Conservation (phyloP, 2,329 filamentous ascomycete species). For the Karstenula rhodostoma region DNA sequence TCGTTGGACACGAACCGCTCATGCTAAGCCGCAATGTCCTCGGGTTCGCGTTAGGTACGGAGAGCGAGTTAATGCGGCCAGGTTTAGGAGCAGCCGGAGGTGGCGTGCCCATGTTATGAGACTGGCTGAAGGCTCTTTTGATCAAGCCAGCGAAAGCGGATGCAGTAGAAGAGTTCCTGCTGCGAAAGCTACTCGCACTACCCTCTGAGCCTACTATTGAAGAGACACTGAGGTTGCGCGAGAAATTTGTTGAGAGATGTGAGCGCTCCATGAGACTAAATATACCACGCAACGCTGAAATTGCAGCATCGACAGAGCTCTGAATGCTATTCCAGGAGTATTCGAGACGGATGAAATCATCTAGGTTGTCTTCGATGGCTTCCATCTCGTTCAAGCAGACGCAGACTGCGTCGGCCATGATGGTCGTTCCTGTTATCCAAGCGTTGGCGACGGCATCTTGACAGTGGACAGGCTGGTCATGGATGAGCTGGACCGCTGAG, state of each 20-base stretch:
- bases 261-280: slow-evolving; percentile 54
- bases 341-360: slow-evolving; percentile 57
- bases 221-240: slow-evolving; percentile 41
- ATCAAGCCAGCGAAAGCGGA: slow-evolving; percentile 38
- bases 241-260: slow-evolving; percentile 8
- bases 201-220: slow-evolving; percentile 29
- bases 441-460: slow-evolving; percentile 55
- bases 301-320: slow-evolving; percentile 50
- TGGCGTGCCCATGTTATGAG: slow-evolving; percentile 24
- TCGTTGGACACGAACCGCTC: slow-evolving; percentile 50
- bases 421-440: slow-evolving; percentile 55
- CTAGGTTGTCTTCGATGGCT: slow-evolving; percentile 49
- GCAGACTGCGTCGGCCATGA: slow-evolving; percentile 56
- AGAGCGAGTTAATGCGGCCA: slow-evolving; percentile 32
- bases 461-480: slow-evolving; percentile 49
- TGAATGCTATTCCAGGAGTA: slow-evolving; percentile 55
- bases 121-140: slow-evolving; percentile 37
- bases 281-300: slow-evolving; percentile 55
- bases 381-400: slow-evolving; percentile 53
- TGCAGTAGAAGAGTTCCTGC: slow-evolving; percentile 35
- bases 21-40: slow-evolving; percentile 38
- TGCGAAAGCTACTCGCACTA: slow-evolving; percentile 22
- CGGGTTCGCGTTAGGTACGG: slow-evolving; percentile 44
- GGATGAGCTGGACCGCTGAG: slow-evolving; percentile 54
- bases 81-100: slow-evolving; percentile 22